A percentile compares a stretch with the other conserved stretches of the same genome.
Conservation (phyloP, 768 basidiomycete species). For the Podaxis rugospora region DNA sequence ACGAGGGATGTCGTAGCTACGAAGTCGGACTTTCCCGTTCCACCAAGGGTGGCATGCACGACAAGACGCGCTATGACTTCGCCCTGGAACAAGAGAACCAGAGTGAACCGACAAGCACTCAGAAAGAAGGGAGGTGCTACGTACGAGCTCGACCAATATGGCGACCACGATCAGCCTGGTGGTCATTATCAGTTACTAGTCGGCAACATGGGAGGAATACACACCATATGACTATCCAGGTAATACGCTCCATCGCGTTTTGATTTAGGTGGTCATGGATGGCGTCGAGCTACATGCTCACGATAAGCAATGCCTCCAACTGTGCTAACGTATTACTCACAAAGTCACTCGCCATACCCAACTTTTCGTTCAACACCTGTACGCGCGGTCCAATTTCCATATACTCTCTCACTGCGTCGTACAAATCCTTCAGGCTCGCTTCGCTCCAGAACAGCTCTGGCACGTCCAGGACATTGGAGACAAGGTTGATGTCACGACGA, state of each 20-base stretch:
- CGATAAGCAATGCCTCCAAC: neutral
- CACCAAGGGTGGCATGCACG: constrained; percentile 53
- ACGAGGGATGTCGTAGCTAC: neutral
- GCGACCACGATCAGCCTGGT: constrained; percentile 84
- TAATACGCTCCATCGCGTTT: constrained; percentile 86
- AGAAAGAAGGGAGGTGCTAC: constrained; percentile 20
- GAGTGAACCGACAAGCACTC: neutral
- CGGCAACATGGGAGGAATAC: constrained; percentile 16
- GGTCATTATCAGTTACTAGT: constrained; percentile 19
- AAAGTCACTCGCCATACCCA: constrained; percentile 84
- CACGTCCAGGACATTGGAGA: constrained; percentile 89
- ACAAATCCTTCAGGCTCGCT: constrained; percentile 82
- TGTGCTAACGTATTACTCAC: constrained; percentile 40
- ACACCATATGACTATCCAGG: constrained; percentile 49
- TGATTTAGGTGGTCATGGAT: constrained; percentile 94
- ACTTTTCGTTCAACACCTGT: constrained; percentile 81
- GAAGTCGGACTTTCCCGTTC: constrained; percentile 2
- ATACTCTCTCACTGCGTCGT: constrained; percentile 91
- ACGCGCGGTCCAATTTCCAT: constrained; percentile 88
- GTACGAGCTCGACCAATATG: constrained; percentile 80
- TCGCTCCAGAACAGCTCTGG: constrained; percentile 96
- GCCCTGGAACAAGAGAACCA: constrained; percentile 40
- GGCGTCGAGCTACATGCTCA: constrained; percentile 63
- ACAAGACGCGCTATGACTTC: constrained; percentile 76
- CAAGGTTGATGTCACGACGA: constrained; percentile 84